A percentile compares a stretch with the other conserved stretches of the same genome.
Evolutionary conservation across 2,329 filamentous ascomycete genomes (phyloP).

Genomic region (Venturia nashicola): DNA sequence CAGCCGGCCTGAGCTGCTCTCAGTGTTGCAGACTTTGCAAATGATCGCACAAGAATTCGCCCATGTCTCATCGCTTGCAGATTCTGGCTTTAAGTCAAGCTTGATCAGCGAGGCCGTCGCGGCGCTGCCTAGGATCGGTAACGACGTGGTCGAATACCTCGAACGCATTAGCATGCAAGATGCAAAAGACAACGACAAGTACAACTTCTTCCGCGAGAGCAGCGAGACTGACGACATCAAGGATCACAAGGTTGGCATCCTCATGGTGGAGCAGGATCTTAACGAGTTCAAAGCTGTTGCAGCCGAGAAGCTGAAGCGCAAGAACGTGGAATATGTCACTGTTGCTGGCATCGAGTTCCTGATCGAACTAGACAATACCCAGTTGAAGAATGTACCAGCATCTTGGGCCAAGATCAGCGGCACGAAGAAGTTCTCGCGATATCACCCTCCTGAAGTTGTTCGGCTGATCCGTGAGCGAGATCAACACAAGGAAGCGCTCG

Average conservation of each 20-base stretch:
- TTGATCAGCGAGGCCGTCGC: slow-evolving; percentile 61
- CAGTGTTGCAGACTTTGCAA: slow-evolving; percentile 75
- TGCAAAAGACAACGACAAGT: slow-evolving; percentile 81
- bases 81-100: slow-evolving; percentile 60
- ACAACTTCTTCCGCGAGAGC: slow-evolving; percentile 78
- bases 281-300: slow-evolving; percentile 62
- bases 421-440: slow-evolving; percentile 83
- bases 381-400: slow-evolving; percentile 78
- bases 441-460: slow-evolving; percentile 86
- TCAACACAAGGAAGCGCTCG: slow-evolving; percentile 86
- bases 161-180: slow-evolving; percentile 77
- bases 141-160: slow-evolving; percentile 61
- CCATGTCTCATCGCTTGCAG: slow-evolving; percentile 48
- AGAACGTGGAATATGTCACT: slow-evolving; percentile 63
- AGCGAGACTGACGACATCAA: slow-evolving; percentile 82
- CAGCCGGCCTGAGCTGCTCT: slow-evolving; percentile 74
- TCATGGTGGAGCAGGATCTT: slow-evolving; percentile 81
- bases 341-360: slow-evolving; percentile 88
- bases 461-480: slow-evolving; percentile 75
- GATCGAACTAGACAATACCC: slow-evolving; percentile 78
- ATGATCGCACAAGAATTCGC: slow-evolving; percentile 66
- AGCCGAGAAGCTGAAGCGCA: slow-evolving; percentile 59
- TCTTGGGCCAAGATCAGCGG: slow-evolving; percentile 93
- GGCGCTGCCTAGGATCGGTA: slow-evolving; percentile 62
- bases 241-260: slow-evolving; percentile 81